Evolutionary conservation across 495 filamentous ascomycete species (phyloP).

Genomic region (Neurospora sublineolata): DNA sequence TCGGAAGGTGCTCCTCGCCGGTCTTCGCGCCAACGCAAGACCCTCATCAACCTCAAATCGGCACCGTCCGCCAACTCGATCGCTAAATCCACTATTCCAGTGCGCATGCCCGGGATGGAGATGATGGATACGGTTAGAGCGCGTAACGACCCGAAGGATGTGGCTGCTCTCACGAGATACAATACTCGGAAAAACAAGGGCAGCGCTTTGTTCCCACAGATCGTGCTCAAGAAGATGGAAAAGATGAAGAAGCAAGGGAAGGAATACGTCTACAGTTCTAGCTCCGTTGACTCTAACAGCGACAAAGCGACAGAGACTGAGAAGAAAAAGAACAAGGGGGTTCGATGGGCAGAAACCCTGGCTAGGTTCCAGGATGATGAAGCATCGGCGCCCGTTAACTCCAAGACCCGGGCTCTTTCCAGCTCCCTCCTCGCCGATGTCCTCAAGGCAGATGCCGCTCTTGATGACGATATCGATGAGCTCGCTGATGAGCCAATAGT

Average conservation of each 20-base stretch:
- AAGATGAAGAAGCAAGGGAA: slow-evolving; percentile 17
- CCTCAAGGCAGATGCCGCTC: slow-evolving; percentile 1
- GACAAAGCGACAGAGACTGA: neutral
- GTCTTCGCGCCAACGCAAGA: slow-evolving; percentile 18
- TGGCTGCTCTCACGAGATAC: slow-evolving; percentile 32
- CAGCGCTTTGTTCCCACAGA: slow-evolving; percentile 18
- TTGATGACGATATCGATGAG: slow-evolving; percentile 7
- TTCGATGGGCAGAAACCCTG: slow-evolving; percentile 20
- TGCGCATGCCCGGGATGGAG: slow-evolving; percentile 20
- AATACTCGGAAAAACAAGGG: slow-evolving; percentile 50
- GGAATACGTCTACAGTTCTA: neutral
- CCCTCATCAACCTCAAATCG: slow-evolving; percentile 13
- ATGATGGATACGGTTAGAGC: slow-evolving; percentile 16
- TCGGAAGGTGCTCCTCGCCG: slow-evolving; percentile 13
- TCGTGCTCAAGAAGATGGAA: slow-evolving; percentile 21
- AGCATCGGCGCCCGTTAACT: neutral
- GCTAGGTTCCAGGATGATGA: slow-evolving; percentile 16
- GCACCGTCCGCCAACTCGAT: slow-evolving; percentile 23
- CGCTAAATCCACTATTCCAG: slow-evolving; percentile 19
- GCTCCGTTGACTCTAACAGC: neutral
- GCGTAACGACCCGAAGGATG: slow-evolving; percentile 38
- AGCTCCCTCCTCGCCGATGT: slow-evolving; percentile 11
- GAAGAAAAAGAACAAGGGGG: slow-evolving; percentile 13
- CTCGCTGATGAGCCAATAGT: neutral
- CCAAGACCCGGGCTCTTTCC: slow-evolving; percentile 3